Base-by-base conservation (phyloP, 352 stramenopile genomes). In the Phytophthora macrochlamydospora region DNA sequence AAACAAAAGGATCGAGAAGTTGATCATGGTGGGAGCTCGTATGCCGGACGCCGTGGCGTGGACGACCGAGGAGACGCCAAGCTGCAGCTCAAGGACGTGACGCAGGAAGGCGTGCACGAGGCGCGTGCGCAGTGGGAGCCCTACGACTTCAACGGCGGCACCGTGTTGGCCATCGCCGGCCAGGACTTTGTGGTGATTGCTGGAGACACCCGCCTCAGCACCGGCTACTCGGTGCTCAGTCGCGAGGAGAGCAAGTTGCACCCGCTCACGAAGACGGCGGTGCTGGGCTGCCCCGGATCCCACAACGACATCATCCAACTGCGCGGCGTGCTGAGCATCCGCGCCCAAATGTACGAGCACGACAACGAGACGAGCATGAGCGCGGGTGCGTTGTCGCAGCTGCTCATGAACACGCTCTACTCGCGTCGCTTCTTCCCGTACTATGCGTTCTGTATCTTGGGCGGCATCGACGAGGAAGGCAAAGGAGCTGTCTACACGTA, bases 381-480 rank as follows among this genome's bases (percentile, higher is more conserved):
- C 32, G 97, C 94, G 30, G 83, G 92, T 38, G 92, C 89, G 32
- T 89, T 98, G 57, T 92, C 97, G 54, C 98, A 99, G 82, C 89
- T 99, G 82, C 83, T 99, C 35, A 94, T 93, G 65, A 99, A 98
- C 74, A 99, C 97, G 54, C 84, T 99, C 14, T 99, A 99, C 83
- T 97, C 95, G 79, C 86, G 92, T 24, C 90, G 98, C 38, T 99
- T 99, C 78, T 99, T 99, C 83, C 98, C 98, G 31, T 99, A 99
- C 83, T 99, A 99, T 75, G 91, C 96, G 33, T 99, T 99, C 76
- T 99, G 98, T 73, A 95, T 99, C 58, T 79, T 99, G 14, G 95
- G 89, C 30, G 97, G 98, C 24, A 90, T 99, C 42, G 97, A 99
- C 77, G 88, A 94, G 51, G 82, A 99, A 50, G 97, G 97, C 42